A percentile compares a stretch with the other conserved stretches of the same genome.
phyloP scores from a whole-genome alignment of 2,329 filamentous ascomycete genomes.

The Arthrobotrys iridis region DNA sequence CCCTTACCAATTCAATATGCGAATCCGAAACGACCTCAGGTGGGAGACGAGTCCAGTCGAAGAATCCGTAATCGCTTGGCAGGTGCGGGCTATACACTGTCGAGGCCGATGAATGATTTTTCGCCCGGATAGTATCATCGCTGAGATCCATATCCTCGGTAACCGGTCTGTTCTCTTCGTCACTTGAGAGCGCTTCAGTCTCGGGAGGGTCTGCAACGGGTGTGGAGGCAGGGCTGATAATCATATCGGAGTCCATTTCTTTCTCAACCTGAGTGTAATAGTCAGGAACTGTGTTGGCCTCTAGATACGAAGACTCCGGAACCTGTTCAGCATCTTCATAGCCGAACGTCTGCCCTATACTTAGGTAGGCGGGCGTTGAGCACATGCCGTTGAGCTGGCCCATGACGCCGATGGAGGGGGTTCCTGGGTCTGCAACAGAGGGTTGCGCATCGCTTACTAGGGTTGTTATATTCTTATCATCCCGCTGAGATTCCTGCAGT shows the following conservation, averaged over 20 bases:
- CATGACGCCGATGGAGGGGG: conserved; percentile 35
- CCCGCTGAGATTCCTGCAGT: neutral
- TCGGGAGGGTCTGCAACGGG: conserved; percentile 4
- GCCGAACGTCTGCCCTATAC: neutral
- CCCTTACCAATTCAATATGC: conserved; percentile 78
- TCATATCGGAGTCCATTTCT: conserved; percentile 37
- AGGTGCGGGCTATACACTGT: conserved; percentile 48
- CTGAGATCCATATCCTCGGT: conserved; percentile 40
- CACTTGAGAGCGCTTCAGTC: neutral
- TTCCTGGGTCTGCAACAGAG: conserved; percentile 5
- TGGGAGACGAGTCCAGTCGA: conserved; percentile 83
- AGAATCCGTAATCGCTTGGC: conserved; percentile 64
- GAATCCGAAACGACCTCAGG: conserved; percentile 71
- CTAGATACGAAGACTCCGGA: conserved; percentile 13
- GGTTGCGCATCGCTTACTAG: conserved; percentile 22
- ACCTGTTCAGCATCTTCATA: neutral
- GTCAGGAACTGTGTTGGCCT: conserved; percentile 21
- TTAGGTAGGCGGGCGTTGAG: neutral
- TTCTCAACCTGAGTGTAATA: conserved; percentile 35
- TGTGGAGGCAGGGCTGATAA: conserved; percentile 33
- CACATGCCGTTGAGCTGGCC: conserved; percentile 26
- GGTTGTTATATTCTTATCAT: neutral
- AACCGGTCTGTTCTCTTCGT: neutral
- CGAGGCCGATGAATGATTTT: neutral
- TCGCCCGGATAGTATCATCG: conserved; percentile 8